Evolutionary conservation across 1,284 basidiomycete species (phyloP), one percentile per base, ranked within the genome.

Genomic region (Boletus sp.): DNA sequence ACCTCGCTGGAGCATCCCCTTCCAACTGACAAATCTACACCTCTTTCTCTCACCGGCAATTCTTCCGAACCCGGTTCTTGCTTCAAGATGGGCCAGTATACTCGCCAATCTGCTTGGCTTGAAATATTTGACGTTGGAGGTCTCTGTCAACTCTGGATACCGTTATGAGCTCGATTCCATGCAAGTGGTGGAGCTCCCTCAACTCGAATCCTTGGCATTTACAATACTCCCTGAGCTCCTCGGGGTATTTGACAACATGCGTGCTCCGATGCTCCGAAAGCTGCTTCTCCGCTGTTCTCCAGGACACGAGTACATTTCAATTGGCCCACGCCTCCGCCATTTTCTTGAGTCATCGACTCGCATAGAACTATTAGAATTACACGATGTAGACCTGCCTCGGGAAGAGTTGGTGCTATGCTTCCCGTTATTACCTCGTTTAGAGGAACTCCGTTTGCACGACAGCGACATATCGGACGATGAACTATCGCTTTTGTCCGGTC

Each of bases 371-470:
- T 65, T 84, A 49, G 79, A 82, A 58, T 67, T 83, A 44, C 73
- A 79, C 56, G 79, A 83, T 63, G 65, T 80, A 52, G 72, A 80
- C 61, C 61, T 81, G 46, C 57, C 74, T 33, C 61, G 65, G 13
- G 61, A 66, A 22, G 67, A 72, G 32, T 77, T 80, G 57, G 59
- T 63, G 17, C 59, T 59, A 14, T 72, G 68, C 51, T 72, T 82
- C 55, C 50, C 59, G 4, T 50, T 60, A 16, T 61, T 78, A 14
- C 67, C 72, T 7, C 52, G 52, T 14, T 61, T 84, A 37, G 67
- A 72, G 54, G 72, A 76, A 46, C 67, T 84, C 6, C 73, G 73
- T 39, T 65, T 84, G 34, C 82, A 83, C 59, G 79, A 81, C 56
- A 78, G 76, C 48, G 79, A 81, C 33, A 75, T 84, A 50, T 65